Conservation (phyloP, 2,329 filamentous ascomycete species). For the Fusarium dlaminii region DNA sequence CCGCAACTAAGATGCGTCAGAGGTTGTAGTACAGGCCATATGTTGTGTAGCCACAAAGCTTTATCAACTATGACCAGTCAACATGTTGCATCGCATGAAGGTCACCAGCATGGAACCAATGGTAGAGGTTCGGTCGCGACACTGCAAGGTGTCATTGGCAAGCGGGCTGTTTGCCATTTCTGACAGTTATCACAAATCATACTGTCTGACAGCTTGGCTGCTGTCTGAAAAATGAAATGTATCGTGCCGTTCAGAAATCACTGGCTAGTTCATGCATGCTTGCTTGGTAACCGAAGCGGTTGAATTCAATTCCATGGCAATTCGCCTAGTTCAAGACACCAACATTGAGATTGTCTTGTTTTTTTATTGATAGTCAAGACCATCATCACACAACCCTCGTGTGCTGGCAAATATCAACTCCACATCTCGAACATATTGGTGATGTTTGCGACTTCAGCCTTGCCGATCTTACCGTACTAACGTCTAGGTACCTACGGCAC, state of each 20-base stretch:
- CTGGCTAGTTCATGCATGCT: constrained; percentile 9
- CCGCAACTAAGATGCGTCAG: neutral
- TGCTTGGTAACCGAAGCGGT: neutral
- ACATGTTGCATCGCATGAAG: constrained; percentile 16
- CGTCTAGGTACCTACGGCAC: constrained; percentile 27
- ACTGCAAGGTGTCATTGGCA: neutral
- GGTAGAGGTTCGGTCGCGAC: neutral
- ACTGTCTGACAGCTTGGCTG: constrained; percentile 10
- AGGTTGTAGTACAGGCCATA: neutral
- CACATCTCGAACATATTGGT: constrained; percentile 15
- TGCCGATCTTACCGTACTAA: constrained; percentile 23
- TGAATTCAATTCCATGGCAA: constrained; percentile 7
- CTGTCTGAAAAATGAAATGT: neutral
- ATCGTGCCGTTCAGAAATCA: neutral
- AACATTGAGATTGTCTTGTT: constrained; percentile 26
- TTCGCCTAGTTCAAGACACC: neutral
- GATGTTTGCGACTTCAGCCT: constrained; percentile 29
- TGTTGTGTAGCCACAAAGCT: neutral
- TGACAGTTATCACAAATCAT: constrained; percentile 19
- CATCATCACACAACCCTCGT: neutral
- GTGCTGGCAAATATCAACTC: constrained; percentile 13
- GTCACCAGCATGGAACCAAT: constrained; percentile 10
- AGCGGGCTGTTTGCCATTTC: constrained; percentile 19
- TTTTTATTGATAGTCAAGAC: neutral
- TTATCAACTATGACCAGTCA: constrained; percentile 21